Conservation (phyloP, 208 protist genomes). For the Leishmania tropica region DNA sequence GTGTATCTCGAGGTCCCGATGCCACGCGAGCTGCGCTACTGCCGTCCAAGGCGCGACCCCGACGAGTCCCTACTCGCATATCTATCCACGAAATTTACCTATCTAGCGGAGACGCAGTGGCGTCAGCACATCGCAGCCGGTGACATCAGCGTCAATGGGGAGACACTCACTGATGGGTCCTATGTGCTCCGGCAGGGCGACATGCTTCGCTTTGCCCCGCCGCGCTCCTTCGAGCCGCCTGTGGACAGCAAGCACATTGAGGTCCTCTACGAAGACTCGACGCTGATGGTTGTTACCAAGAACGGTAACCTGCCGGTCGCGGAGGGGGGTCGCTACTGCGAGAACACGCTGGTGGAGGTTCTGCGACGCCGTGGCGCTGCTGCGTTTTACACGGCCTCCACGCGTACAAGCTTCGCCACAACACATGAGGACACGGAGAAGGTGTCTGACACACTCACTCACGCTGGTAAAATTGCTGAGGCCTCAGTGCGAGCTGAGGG, state of each 20-base stretch:
- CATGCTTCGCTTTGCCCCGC: conserved; percentile 60
- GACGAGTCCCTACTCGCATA: conserved; percentile 51
- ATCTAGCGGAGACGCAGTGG: conserved; percentile 61
- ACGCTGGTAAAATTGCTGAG: no score
- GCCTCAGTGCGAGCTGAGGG: background rate
- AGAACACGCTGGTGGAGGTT: conserved; percentile 75
- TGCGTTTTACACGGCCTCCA: conserved; percentile 11
- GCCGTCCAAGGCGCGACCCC: conserved; percentile 50
- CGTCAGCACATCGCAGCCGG: conserved; percentile 46
- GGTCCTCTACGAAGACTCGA: conserved; percentile 60
- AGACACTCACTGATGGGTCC: background rate
- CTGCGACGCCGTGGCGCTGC: conserved; percentile 29
- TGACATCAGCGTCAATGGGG: conserved; percentile 47
- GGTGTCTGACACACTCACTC: background rate
- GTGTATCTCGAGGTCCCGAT: conserved; percentile 18
- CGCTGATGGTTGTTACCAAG: conserved; percentile 67
- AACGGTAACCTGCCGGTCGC: conserved; percentile 83
- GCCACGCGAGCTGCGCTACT: conserved; percentile 66
- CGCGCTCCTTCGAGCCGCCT: conserved; percentile 66
- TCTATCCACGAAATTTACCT: conserved; percentile 56
- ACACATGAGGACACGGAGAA: background rate
- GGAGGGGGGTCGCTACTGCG: conserved; percentile 83
- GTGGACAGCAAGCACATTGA: conserved; percentile 66
- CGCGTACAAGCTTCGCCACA: background rate
- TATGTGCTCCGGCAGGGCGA: conserved; percentile 63